Evolutionary conservation across 495 filamentous ascomycete species (phyloP).

Genomic region (Penicillium macrosclerotiorum): DNA sequence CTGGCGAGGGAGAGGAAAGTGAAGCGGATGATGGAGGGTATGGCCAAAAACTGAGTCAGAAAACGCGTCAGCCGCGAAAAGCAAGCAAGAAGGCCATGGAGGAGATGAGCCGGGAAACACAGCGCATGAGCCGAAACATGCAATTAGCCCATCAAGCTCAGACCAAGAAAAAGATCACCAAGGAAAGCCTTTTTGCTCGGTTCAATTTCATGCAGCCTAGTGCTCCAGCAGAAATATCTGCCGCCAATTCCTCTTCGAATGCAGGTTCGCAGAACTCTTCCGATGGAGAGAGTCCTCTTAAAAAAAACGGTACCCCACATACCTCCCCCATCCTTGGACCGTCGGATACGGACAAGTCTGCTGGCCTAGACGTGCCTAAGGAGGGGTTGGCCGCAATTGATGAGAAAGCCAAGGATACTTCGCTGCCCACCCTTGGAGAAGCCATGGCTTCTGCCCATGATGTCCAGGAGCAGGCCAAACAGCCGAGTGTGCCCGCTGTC

Average conservation of each 20-base stretch:
- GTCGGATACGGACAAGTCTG: slow-evolving; percentile 19
- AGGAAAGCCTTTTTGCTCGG: slow-evolving; percentile 75
- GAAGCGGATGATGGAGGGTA: slow-evolving; percentile 58
- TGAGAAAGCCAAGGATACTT: not conserved
- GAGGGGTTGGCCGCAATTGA: slow-evolving; percentile 2
- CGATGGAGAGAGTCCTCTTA: slow-evolving; percentile 40
- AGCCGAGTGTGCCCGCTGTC: not conserved
- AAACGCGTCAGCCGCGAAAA: slow-evolving; percentile 70
- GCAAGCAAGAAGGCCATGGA: slow-evolving; percentile 96
- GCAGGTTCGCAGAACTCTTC: slow-evolving; percentile 47
- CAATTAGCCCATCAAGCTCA: slow-evolving; percentile 87
- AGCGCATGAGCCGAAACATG: slow-evolving; percentile 83
- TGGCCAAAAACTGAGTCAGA: slow-evolving; percentile 59
- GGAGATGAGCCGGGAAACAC: slow-evolving; percentile 90
- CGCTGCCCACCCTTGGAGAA: slow-evolving; percentile 22
- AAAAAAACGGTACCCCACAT: slow-evolving; percentile 47
- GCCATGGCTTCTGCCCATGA: slow-evolving; percentile 6
- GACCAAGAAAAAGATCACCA: slow-evolving; percentile 90
- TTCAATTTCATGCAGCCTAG: slow-evolving; percentile 67
- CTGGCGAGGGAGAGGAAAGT: slow-evolving; percentile 35
- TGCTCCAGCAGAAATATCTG: slow-evolving; percentile 18
- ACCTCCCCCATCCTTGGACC: slow-evolving; percentile 44
- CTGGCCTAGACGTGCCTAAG: slow-evolving; percentile 16
- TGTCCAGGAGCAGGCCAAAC: not conserved
- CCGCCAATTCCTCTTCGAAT: slow-evolving; percentile 37